Base-by-base conservation (phyloP, 176 grass and related monocot genomes). In the Triticum dicoccoides region DNA sequence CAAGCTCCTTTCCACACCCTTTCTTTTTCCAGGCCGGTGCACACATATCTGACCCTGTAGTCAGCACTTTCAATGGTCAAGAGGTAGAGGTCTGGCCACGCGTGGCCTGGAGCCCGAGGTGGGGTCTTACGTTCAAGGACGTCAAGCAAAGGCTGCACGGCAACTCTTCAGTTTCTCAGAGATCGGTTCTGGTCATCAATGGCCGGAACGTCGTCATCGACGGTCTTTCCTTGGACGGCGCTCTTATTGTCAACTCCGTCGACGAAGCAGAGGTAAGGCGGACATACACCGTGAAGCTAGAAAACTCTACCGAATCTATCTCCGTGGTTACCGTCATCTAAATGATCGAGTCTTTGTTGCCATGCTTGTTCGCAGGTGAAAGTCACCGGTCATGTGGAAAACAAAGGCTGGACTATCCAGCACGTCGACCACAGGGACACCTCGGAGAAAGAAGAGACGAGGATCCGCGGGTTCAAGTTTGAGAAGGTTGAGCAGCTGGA, bases 1-100 rank as follows among this genome's bases (percentile, higher is more conserved):
- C 2, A 3, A 21, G 1, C 15, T 69, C 45, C 2, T 30, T 79
- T 1, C 0, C 11, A 11, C 35, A 37, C 35, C 67, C 54, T 12
- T 74, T 90, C 79, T 45, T 32, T 74, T 92, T 83, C 64, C 89
- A 99, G 97, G 92, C 89, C 83, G 90, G 92, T 41, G 82, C 89
- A 35, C 91, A 84, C 27, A 91, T 96, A 83, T 87, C 94, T 69
- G 89, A 94, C 59, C 97, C 94, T 27, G 20, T 90, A 41, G 79
- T 82, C 39, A 89, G 91, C 78, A 84, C 69, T 14, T 96, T 99
- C 84, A 99, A 94, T 15, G 90, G 97, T 21, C 97, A 99, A 94
- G 97, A 99, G 77, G 94, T 96, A 70, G 92, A 94, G 71, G 90
- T 99, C 65, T 99, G 97, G 94, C 84, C 97, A 85, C 90, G 89